Evolutionary conservation across 495 filamentous ascomycete species (phyloP).

Genomic region (Thermothielavioides terrestris): DNA sequence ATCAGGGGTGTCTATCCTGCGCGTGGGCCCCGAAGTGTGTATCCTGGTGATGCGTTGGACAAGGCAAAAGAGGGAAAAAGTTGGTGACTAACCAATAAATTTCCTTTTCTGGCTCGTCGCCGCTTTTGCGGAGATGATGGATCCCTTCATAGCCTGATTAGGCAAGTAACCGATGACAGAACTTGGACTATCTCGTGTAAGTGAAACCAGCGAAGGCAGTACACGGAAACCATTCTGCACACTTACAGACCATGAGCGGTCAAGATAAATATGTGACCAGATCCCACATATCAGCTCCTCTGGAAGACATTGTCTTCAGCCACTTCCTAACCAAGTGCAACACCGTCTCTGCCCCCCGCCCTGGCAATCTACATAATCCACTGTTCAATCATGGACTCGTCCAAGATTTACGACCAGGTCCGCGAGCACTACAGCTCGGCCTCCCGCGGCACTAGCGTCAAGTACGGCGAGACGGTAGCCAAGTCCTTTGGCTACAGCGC

Average conservation of each 20-base stretch:
- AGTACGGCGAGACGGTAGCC: conserved; percentile 40
- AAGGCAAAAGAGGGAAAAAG: not conserved
- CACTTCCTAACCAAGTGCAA: not conserved
- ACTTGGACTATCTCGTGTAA: too few species aligned
- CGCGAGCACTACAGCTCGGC: conserved; percentile 34
- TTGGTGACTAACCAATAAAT: conserved; percentile 11
- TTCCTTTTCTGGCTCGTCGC: conserved; percentile 3
- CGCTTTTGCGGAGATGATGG: not conserved
- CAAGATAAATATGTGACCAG: not conserved
- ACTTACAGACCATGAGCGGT: not conserved
- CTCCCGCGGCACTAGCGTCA: conserved; percentile 14
- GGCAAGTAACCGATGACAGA: conserved; percentile 7
- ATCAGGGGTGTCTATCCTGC: too few species aligned
- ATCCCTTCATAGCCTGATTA: not conserved
- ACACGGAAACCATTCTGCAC: too few species aligned
- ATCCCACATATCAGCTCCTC: not conserved
- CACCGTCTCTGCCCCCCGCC: not conserved
- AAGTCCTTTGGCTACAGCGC: conserved; percentile 52
- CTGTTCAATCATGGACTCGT: conserved; percentile 7
- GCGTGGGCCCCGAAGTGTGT: too few species aligned
- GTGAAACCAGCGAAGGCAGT: too few species aligned
- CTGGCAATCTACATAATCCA: not conserved
- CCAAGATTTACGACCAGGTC: conserved; percentile 31
- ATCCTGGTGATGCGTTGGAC: not conserved
- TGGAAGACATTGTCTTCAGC: too few species aligned